Base-by-base conservation (phyloP, 495 filamentous ascomycete species). In the Rhizodiscina lignyota region DNA sequence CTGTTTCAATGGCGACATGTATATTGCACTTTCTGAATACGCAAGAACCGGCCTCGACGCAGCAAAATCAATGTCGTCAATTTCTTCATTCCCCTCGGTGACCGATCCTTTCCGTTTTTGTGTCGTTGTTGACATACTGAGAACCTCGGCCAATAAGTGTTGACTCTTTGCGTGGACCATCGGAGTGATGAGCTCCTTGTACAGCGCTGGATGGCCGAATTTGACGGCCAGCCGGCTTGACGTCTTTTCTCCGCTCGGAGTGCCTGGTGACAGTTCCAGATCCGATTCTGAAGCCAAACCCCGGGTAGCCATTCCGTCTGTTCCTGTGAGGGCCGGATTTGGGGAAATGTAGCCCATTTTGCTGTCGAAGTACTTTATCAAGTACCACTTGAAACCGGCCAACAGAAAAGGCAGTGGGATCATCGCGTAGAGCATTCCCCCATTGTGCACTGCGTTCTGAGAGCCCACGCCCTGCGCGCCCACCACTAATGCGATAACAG, bases 151-250 rank as follows among this genome's bases (percentile, higher is more conserved):
- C 22, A 97, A 67, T 23, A 83, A 66, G 34, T 84, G 80, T 39
- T 84, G 76, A 13, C 84, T 83, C 52, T 78, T 87, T 27, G 81
- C 82, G 42, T 89, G 79, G 8, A 97, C 87, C 89, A 97, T 97
- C 0, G 89, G 89, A 0, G 83, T 91, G 44, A 87, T 81, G 32
- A 97, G 68, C 5, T 78, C 76, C 45, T 78, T 79, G 59, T 82
- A 92, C 15, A 97, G 71, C 10, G 79, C 86, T 12, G 89, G 89
- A 51, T 96, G 82, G 3, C 85, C 85, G 54, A 93, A 97, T 27
- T 83, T 73, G 27, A 74, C 65, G 23, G 67, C 77, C 2, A 96
- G 70, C 16, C 79, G 75, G 36, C 91, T 84, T n/a, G n/a, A n/a
- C n/a, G 8, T 6, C 24, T 27, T 27, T 6, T 27, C 24, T 13